These are phyloP conservation scores for Apiospora arundinis DNA, from an alignment of 2,329 filamentous ascomycete species.

Conservation along the genomic window DNA sequence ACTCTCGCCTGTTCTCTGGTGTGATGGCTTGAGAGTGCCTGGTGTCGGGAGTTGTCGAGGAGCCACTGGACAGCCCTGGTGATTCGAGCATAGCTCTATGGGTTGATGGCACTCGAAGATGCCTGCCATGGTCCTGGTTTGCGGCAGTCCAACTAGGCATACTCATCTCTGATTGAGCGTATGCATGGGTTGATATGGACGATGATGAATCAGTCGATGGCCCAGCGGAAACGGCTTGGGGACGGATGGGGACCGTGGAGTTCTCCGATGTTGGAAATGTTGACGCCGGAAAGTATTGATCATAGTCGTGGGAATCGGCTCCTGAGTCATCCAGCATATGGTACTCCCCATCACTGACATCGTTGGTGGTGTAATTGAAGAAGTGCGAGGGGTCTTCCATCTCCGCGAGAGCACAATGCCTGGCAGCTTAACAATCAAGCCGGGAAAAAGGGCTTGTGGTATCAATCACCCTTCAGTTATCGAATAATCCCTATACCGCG, in stretches of 20 bases:
- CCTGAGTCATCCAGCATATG: slow-evolving; percentile 31
- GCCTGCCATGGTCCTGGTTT: slow-evolving; percentile 21
- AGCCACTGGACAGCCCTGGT: slow-evolving; percentile 34
- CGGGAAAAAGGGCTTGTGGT: no score
- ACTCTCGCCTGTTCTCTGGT: slow-evolving; percentile 28
- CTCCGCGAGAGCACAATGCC: background rate
- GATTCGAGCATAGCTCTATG: slow-evolving; percentile 26
- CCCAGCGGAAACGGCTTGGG: slow-evolving; percentile 10
- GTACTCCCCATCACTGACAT: slow-evolving; percentile 29
- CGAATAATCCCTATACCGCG: background rate
- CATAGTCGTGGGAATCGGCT: slow-evolving; percentile 26
- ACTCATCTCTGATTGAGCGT: background rate
- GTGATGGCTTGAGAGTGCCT: slow-evolving; percentile 33
- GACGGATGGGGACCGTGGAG: slow-evolving; percentile 27
- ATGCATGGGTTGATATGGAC: background rate
- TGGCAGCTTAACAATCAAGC: background rate
- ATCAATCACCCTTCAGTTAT: background rate
- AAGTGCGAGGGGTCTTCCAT: slow-evolving; percentile 36
- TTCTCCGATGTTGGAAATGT: slow-evolving; percentile 24
- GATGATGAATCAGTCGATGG: slow-evolving; percentile 6
- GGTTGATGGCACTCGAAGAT: slow-evolving; percentile 26
- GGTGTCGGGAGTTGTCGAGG: slow-evolving; percentile 35
- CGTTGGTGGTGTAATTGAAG: slow-evolving; percentile 31
- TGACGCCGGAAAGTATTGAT: slow-evolving; percentile 25
- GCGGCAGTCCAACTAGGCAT: background rate